Evolutionary conservation across 2,329 filamentous ascomycete genomes (phyloP), one percentile per base, ranked within the genome.

Genomic region (Aspergillus jensenii): DNA sequence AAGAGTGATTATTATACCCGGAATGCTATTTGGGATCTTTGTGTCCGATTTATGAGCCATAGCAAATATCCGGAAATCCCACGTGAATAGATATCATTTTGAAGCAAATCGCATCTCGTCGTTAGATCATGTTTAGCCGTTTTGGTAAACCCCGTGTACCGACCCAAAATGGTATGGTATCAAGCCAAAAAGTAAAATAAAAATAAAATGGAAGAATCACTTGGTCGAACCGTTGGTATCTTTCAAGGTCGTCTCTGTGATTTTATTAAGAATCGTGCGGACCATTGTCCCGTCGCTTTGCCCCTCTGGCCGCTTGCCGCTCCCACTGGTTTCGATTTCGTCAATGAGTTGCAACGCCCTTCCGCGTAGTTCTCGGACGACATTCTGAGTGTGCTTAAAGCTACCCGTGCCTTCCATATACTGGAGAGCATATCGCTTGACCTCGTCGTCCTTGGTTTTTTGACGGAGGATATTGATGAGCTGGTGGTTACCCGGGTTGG

Each of bases 401-500:
- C 89, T 96, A 39, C 92, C 92, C 1, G 90, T 96, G 62, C 83
- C 81, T 74, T 96, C 88, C 91, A 99, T 96, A 73, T 96, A 96
- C 46, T 82, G 82, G 19, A 98, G 88, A 3, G 95, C 95, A 72
- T 96, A 98, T 60, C 86, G 81, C 81, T 98, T 98, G 53, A 98
- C 90, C 68, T 93, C 89, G 47, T 90, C 87, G 67, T 97, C 90
- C 19, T 82, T 84, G 1, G 93, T 92, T 77, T 92, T 93, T 75
- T 97, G 93, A 76, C 91, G 91, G 43, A 98, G 81, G 56, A 98
- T 97, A 71, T 95, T 96, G 74, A 97, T 84, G 55, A 99, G 84
- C 68, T 96, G 17, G 85, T 90, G 71, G 55, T 78, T 79, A 3
- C 67, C 67, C 2, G 76, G 76, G 71, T 92, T 85, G 59, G 88